Evolutionary conservation across 306 rosid genomes (phyloP), one percentile per base, ranked within the genome.

Genomic region (Cucumis cinereus): DNA sequence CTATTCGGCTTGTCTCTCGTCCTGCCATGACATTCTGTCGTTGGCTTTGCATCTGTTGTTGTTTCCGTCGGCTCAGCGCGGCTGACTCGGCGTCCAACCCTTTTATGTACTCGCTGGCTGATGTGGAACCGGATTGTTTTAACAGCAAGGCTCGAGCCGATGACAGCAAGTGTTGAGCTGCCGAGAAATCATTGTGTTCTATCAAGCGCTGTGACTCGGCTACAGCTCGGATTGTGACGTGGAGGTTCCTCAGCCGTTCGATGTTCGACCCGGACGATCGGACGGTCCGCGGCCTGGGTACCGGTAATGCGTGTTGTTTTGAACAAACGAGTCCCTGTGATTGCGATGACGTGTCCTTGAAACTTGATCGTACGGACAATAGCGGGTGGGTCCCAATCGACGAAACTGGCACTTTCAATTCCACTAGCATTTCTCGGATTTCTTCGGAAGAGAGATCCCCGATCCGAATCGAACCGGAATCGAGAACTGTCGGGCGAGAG

Each of bases 141-240:
- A 87, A n/a, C 1, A 95, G 76, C 79, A 95, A 62, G 2, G 93
- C 90, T 12, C 93, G 88, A 54, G 99, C 99, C 64, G 97, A 90
- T 4, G 93, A 83, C 12, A 94, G 84, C 71, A 90, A 22, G 59
- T 90, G 89, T 38, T 79, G 79, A 30, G 99, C 95, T 7, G 91
- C 93, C 0, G 93, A 78, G 0, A 92, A 41, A 38, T 89, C 91
- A 60, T 74, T 79, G 8, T 83, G 87, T 54, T 90, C 95, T 6
- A 77, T 70, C 0, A 90, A 79, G 23, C 93, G 88, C 54, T 83
- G 87, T 0, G 98, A 89, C 79, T 92, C 99, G 6, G 98, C 98
- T 7, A 95, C 89, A 0, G 96, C 98, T 47, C 98, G 82, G 1
- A 87, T 83, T 0, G 90, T 85, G 56, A 95, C 83, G 85, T 95